These are phyloP conservation scores for Canavalia gladiata DNA, from an alignment of 306 rosid genomes.

Conservation along the genomic window DNA sequence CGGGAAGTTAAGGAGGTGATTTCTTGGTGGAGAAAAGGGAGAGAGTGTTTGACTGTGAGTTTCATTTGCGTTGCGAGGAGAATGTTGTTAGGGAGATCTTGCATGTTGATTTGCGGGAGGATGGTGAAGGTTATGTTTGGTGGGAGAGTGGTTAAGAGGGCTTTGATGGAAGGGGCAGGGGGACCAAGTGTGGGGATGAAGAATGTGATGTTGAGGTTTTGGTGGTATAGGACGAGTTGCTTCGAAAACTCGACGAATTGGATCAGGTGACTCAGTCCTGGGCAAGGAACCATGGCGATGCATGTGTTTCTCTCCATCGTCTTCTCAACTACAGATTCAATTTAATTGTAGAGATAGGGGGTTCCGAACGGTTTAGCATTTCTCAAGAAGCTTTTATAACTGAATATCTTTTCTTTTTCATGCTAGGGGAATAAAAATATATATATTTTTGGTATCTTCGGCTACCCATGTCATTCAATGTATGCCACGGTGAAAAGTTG, in stretches of 20 bases:
- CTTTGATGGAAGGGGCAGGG: background rate
- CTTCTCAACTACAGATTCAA: no score
- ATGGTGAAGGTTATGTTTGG: background rate
- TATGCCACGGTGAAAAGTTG: no score
- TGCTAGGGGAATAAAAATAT: no score
- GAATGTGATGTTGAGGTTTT: constrained; percentile 11
- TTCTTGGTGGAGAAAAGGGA: background rate
- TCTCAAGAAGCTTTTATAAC: no score
- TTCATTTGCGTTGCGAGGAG: background rate
- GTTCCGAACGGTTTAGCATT: no score
- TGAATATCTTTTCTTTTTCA: no score
- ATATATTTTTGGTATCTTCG: no score
- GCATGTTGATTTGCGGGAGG: background rate
- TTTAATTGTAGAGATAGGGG: no score
- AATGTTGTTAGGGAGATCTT: constrained; percentile 5
- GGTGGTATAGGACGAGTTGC: background rate
- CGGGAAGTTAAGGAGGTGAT: background rate
- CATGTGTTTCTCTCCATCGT: constrained; percentile 27
- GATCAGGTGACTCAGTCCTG: constrained; percentile 46
- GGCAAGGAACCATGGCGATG: constrained; percentile 49
- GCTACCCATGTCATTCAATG: no score
- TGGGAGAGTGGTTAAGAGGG: background rate
- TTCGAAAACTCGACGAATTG: constrained; percentile 45
- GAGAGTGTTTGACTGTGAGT: background rate
- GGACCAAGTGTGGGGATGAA: constrained; percentile 15